Evolutionary conservation across 2,329 filamentous ascomycete species (phyloP).

Genomic region (Aspergillus persii): DNA sequence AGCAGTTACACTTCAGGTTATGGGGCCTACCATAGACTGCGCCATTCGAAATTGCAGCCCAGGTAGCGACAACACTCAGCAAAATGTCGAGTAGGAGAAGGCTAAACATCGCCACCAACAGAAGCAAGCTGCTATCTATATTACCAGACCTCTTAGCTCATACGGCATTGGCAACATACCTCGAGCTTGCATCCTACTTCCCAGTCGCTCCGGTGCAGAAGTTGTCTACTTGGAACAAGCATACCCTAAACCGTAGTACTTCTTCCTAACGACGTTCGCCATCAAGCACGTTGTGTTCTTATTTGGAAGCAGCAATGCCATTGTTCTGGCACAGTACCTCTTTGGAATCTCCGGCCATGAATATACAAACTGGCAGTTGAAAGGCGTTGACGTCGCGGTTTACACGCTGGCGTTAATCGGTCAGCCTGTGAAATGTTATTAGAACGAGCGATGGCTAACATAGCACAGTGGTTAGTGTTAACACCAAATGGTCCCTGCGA

Average conservation of each 20-base stretch:
- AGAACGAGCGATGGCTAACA: slow-evolving; percentile 4
- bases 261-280: slow-evolving; percentile 64
- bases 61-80: no score
- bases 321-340: slow-evolving; percentile 62
- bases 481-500: slow-evolving; percentile 58
- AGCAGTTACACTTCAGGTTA: no score
- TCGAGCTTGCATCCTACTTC: slow-evolving; percentile 64
- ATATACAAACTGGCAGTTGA: slow-evolving; percentile 60
- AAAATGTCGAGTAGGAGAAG: no score
- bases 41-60: no score
- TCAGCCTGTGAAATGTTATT: slow-evolving; percentile 31
- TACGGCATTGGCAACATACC: slow-evolving; percentile 57
- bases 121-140: slow-evolving; percentile 69
- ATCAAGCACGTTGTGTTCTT: slow-evolving; percentile 63
- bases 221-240: slow-evolving; percentile 69
- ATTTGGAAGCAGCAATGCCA: slow-evolving; percentile 64
- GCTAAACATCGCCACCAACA: slow-evolving; percentile 51
- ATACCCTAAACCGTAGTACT: slow-evolving; percentile 61
- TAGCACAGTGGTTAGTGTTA: slow-evolving; percentile 45
- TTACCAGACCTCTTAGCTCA: slow-evolving; percentile 60
- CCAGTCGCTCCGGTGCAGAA: slow-evolving; percentile 63
- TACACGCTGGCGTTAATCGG: slow-evolving; percentile 60
- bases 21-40: no score
- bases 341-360: slow-evolving; percentile 55
- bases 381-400: slow-evolving; percentile 63